Conservation (phyloP, 106 monocot species). For the Xerophyta viscosa region DNA sequence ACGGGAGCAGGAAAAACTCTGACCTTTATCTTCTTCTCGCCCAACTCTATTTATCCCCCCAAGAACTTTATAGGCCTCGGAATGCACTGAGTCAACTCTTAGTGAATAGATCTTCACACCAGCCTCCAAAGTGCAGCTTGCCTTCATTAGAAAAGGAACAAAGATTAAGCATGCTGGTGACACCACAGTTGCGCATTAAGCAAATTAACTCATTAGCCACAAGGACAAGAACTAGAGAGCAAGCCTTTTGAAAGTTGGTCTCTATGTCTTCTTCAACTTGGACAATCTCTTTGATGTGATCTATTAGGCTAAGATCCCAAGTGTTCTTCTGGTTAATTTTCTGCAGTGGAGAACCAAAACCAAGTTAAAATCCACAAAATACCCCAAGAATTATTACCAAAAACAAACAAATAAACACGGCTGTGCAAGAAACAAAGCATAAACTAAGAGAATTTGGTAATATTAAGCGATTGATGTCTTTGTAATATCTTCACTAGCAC, state of each 20-base stretch:
- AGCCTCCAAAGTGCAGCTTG: constrained; percentile 96
- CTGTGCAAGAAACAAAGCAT: not conserved
- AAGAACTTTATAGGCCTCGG: constrained; percentile 95
- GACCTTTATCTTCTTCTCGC: constrained; percentile 61
- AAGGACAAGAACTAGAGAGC: not conserved
- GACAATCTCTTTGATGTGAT: constrained; percentile 88
- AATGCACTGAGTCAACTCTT: constrained; percentile 93
- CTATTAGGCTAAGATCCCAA: constrained; percentile 93
- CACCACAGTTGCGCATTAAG: not conserved
- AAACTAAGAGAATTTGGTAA: not conserved
- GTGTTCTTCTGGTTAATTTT: constrained; percentile 99
- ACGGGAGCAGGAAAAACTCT: not conserved
- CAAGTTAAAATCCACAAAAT: not conserved
- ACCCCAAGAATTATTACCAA: not conserved
- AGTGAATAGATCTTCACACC: constrained; percentile 95
- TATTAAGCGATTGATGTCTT: no score
- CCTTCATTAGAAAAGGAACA: constrained; percentile 27
- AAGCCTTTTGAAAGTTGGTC: constrained; percentile 96
- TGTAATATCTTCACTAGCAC: no score
- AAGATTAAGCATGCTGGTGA: not conserved
- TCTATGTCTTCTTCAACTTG: constrained; percentile 65
- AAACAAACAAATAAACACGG: not conserved
- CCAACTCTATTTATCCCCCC: constrained; percentile 92
- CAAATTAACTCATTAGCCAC: not conserved
- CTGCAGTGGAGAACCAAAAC: constrained; percentile 29